Conservation (phyloP, 2,329 filamentous ascomycete genomes). For the Ilyonectria robusta region DNA sequence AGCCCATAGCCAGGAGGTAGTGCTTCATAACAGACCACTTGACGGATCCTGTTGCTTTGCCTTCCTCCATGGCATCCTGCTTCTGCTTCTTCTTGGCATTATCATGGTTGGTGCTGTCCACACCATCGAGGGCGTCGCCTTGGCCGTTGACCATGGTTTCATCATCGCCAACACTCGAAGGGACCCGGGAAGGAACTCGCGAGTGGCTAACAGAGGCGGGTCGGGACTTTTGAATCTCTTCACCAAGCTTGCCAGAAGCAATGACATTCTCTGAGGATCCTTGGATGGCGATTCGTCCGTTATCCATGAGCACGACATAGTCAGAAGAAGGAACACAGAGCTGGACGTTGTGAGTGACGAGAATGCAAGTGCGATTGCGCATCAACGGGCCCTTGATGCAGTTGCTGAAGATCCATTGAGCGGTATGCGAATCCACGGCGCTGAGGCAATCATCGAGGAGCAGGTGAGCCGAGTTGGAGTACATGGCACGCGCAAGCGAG, state of each 20-base stretch:
- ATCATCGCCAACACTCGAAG: constrained; percentile 81
- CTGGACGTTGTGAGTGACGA: constrained; percentile 96
- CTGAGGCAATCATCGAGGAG: constrained; percentile 96
- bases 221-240: constrained; percentile 82
- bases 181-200: constrained; percentile 80
- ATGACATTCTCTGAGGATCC: constrained; percentile 86
- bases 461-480: constrained; percentile 92
- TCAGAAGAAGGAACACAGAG: constrained; percentile 86
- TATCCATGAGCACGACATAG: constrained; percentile 88
- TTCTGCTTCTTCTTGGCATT: constrained; percentile 61
- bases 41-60: constrained; percentile 87
- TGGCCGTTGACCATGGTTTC: constrained; percentile 68
- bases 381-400: constrained; percentile 93
- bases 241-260: constrained; percentile 88
- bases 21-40: constrained; percentile 88
- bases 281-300: constrained; percentile 83
- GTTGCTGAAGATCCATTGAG: constrained; percentile 97
- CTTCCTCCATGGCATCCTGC: constrained; percentile 75
- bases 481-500: constrained; percentile 95
- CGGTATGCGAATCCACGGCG: constrained; percentile 96
- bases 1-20: constrained; percentile 93
- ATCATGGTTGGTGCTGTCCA: constrained; percentile 61
- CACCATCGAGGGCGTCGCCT: constrained; percentile 62
- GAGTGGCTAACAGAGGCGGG: constrained; percentile 80
- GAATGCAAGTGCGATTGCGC: constrained; percentile 88